Evolutionary conservation across 208 protist species (phyloP), one percentile per base, ranked within the genome.

Genomic region (Trichomonas vaginalis): DNA sequence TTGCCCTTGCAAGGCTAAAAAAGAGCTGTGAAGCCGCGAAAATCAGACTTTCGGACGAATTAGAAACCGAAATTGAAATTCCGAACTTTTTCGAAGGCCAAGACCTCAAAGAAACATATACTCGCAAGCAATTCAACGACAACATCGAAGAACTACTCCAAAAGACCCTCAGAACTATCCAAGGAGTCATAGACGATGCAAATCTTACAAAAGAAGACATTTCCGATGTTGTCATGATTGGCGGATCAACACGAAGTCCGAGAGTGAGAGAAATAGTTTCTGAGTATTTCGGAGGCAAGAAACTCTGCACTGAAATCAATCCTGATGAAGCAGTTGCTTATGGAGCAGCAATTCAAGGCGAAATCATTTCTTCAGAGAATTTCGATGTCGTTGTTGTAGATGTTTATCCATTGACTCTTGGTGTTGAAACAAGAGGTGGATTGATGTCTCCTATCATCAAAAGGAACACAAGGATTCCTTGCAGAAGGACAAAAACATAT

Each of bases 261-360:
- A 99, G 98, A 51, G 95, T 97, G 17, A 96, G 97, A 46, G 47
- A 97, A 70, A 82, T 97, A 42, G 70, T 97, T 45, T 97, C 98
- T 95, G 97, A 98, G 47, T 98, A 97, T 96, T 98, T 98, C 96
- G 98, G 98, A 96, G 98, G 98, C 56, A 99, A 99, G 97, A 98
- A 99, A 96, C 98, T 98, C 37, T 98, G 98, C 97, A 45, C 92
- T 32, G n/a, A 45, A 10, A 97, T 97, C 96, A 97, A 97, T 95
- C 97, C 97, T 42, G 97, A 99, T 97, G 99, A 99, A 97, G 98
- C 98, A 56, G 99, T 99, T 45, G 99, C 99, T n/a, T 99, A 98
- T 97, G 99, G 99, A 96, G 99, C 99, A 15, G 98, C 99, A 10
- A 98, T 99, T 32, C 98, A 99, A 98, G 99, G 97, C 83, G 98